Conservation (phyloP, 2,329 filamentous ascomycete genomes). For the Botrytis cinerea region DNA sequence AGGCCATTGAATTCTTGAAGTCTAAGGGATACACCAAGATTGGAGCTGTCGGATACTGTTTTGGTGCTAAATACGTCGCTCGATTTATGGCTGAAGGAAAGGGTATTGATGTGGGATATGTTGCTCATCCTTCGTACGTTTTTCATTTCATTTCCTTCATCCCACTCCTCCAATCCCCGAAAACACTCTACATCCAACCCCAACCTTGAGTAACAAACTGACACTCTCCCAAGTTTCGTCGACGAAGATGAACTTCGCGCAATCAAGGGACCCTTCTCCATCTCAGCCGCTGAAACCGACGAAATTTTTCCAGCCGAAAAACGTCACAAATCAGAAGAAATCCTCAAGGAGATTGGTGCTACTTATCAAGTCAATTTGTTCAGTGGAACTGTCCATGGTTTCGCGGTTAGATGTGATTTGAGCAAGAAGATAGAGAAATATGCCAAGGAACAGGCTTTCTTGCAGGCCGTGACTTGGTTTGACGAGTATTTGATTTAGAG, state of each 20-base stretch:
- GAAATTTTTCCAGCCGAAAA: slow-evolving; percentile 64
- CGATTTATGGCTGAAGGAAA: slow-evolving; percentile 62
- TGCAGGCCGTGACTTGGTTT: slow-evolving; percentile 78
- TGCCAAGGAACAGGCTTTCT: slow-evolving; percentile 79
- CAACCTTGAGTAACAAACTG: not conserved
- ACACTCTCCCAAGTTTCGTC: slow-evolving; percentile 53
- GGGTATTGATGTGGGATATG: slow-evolving; percentile 67
- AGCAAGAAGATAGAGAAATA: slow-evolving; percentile 60
- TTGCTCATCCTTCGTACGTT: slow-evolving; percentile 67
- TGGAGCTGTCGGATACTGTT: slow-evolving; percentile 72
- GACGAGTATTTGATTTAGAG: slow-evolving; percentile 54
- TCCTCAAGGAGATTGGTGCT: slow-evolving; percentile 56
- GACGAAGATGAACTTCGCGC: slow-evolving; percentile 64
- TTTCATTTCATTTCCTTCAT: not conserved
- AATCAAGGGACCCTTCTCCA: slow-evolving; percentile 68
- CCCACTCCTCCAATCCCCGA: not conserved
- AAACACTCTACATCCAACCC: not conserved
- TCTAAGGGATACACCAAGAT: slow-evolving; percentile 59
- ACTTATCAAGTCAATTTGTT: slow-evolving; percentile 73
- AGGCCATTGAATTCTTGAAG: slow-evolving; percentile 59
- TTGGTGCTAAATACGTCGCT: slow-evolving; percentile 71
- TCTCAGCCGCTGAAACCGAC: slow-evolving; percentile 59
- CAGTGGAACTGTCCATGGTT: slow-evolving; percentile 72
- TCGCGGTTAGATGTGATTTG: slow-evolving; percentile 66
- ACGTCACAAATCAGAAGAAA: slow-evolving; percentile 65